These are phyloP conservation scores for Tilletia walkeri DNA, from an alignment of 1,284 basidiomycete species.

Conservation along the genomic window DNA sequence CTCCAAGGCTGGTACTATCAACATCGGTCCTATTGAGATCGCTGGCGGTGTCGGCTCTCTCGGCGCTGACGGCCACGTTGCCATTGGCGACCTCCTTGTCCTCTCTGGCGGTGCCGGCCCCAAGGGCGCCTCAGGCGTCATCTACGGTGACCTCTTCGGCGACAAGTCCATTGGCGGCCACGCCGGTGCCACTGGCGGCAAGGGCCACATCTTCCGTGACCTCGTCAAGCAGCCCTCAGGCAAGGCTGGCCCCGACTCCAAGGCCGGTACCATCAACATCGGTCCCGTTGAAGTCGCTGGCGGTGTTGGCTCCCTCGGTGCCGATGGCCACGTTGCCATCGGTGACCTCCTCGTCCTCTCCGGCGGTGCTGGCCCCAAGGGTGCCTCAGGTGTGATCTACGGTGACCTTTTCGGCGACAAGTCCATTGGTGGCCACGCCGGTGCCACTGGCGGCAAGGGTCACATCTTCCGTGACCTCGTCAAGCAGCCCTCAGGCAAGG, in stretches of 20 bases:
- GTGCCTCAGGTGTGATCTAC: constrained; percentile 13
- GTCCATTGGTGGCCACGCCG: background rate
- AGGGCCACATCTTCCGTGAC: constrained; percentile 12
- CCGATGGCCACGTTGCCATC: constrained; percentile 14
- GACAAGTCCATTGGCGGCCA: constrained; percentile 8
- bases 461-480: constrained; percentile 13
- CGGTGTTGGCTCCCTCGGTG: background rate
- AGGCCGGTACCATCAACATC: constrained; percentile 3
- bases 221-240: constrained; percentile 16
- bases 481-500: constrained; percentile 15
- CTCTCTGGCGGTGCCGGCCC: constrained; percentile 14
- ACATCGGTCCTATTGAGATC: constrained; percentile 8
- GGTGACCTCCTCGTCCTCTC: constrained; percentile 5
- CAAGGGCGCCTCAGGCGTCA: constrained; percentile 14
- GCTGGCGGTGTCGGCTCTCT: background rate
- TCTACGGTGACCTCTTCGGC: constrained; percentile 15
- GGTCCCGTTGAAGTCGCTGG: constrained; percentile 5
- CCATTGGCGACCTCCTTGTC: constrained; percentile 1
- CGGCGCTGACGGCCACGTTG: constrained; percentile 14
- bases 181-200: background rate
- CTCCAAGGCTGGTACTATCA: background rate
- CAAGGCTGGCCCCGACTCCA: constrained; percentile 8
- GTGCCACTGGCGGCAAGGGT: constrained; percentile 4
- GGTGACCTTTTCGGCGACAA: constrained; percentile 16
- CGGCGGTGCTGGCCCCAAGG: constrained; percentile 15